Evolutionary conservation across 371 early-diverging fungal genomes (phyloP), one percentile per base, ranked within the genome.

Genomic region (Catenaria anguillulae): DNA sequence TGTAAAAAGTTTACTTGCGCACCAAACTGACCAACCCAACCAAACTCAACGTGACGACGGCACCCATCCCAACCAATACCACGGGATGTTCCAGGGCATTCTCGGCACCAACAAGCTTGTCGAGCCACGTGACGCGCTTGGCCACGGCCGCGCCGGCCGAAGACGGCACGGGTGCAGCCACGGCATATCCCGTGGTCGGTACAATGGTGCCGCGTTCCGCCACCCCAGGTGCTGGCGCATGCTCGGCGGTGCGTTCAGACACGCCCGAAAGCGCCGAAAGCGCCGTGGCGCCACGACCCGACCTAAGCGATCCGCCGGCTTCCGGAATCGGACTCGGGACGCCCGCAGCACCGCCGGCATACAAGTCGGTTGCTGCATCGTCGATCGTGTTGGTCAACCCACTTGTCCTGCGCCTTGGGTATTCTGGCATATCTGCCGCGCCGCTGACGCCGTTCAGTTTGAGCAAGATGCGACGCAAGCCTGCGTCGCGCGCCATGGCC

Each of bases 401-500:
- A 17, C 10, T 17, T 10, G 5, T 17, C 29, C 52, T 15, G 6
- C 52, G 52, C 2, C 52, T 26, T 31, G 52, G 31, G 29, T 29
- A 50, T 31, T 13, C 15, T 4, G 26, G 29, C 29, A 12, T 8
- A 3, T 17, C 29, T 1, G 31, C 52, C 13, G 6, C 1, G 19
- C 10, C 4, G 15, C 29, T 12, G 15, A 50, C 58, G 42, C 43
- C 58, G 58, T 58, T 58, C 29, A 58, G 24, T 2, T n/a, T 33
- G 33, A 93, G 70, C 69, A 87, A 75, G n/a, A 92, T 84, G 43
- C 90, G 84, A 60, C 80, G 81, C 69, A 82, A 82, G 31, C 85
- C 87, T 42, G 77, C 77, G 62, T 84, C 80, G 60, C 79, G 79
- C 50, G 94, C 88, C 67, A 90, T 76, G 5, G 78, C 70, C 2